Evolutionary conservation across 2,329 filamentous ascomycete genomes (phyloP), one percentile per base, ranked within the genome.

Genomic region (Botrytis elliptica): DNA sequence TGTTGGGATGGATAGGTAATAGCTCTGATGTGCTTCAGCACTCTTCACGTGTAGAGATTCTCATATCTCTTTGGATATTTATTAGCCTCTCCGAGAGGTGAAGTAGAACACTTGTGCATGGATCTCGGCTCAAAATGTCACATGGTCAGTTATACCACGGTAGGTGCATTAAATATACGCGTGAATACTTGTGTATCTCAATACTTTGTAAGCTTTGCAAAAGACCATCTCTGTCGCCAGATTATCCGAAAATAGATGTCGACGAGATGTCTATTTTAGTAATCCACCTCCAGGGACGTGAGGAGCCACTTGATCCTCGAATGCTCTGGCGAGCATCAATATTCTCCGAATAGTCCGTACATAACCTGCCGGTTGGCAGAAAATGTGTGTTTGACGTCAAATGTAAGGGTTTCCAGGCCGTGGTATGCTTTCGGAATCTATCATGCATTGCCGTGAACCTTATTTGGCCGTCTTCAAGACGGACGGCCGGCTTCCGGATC

Each of bases 361-460:
- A 29, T n/a, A 20, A 40, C 10, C 6, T 25, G 10, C 36, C 40
- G 22, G 22, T 33, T 38, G 36, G 36, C 42, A 22, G 38, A 57
- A 25, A 22, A 29, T 29, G 18, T 33, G 29, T 42, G 42, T 29
- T 25, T 57, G 36, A 33, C n/a, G 18, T 57, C 36, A 42, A 25
- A 40, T 22, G 33, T 42, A 33, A 42, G 25, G 18, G 36, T 9
- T 29, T 57, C 29, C 49, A 38, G 66, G 49, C 66, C n/a, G 36
- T 52, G 46, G 49, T 33, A 42, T 29, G 36, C 36, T 42, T 42
- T 68, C 66, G 66, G 66, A 25, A 57, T 36, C 36, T 12, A 57
- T 57, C 49, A 42, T 68, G 49, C 20, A 68, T 68, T 57, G 36
- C 66, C 36, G 46, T 67, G 25, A 55, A 55, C 25, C 20, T 57